A percentile compares a stretch with the other conserved stretches of the same genome.
phyloP scores from a whole-genome alignment of 2,329 filamentous ascomycete genomes.

The Monosporascus ibericus region DNA sequence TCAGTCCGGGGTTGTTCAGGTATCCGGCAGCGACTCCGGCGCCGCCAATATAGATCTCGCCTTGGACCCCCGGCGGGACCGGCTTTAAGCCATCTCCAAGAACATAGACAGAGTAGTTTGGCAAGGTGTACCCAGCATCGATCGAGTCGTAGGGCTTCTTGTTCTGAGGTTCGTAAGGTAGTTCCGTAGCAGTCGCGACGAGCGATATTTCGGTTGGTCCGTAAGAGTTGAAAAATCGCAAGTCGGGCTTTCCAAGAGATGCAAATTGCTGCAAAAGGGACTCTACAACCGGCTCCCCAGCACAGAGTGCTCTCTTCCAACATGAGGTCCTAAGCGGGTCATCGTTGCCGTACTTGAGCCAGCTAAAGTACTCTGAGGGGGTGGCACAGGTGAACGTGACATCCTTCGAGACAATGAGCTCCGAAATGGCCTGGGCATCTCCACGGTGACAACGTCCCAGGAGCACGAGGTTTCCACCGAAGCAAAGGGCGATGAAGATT shows the following conservation, averaged over 20 bases:
- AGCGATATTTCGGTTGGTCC: conserved; percentile 22
- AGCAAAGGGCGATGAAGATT: too few species aligned
- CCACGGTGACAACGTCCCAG: conserved; percentile 10
- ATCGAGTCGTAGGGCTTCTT: neutral
- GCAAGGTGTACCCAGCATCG: conserved; percentile 1
- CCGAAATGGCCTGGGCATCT: conserved; percentile 26
- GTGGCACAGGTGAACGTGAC: conserved; percentile 31
- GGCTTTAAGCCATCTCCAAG: conserved; percentile 27
- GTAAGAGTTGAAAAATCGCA: conserved; percentile 19
- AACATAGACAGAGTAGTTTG: conserved; percentile 34
- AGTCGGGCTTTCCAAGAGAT: neutral
- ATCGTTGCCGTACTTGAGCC: conserved; percentile 3
- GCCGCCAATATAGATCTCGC: conserved; percentile 37
- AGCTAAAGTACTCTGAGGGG: conserved; percentile 32
- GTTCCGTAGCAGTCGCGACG: neutral
- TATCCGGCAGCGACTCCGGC: conserved; percentile 36
- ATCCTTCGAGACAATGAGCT: conserved; percentile 22
- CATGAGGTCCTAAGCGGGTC: too few species aligned
- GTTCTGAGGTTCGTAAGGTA: neutral
- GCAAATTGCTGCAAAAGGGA: conserved; percentile 8
- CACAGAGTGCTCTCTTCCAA: conserved; percentile 9
- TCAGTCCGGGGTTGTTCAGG: conserved; percentile 21
- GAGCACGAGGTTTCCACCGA: too few species aligned
- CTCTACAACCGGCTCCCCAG: conserved; percentile 7
- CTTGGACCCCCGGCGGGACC: conserved; percentile 29